Evolutionary conservation across 2,329 filamentous ascomycete genomes (phyloP).

Genomic region (Truncatella angustata): DNA sequence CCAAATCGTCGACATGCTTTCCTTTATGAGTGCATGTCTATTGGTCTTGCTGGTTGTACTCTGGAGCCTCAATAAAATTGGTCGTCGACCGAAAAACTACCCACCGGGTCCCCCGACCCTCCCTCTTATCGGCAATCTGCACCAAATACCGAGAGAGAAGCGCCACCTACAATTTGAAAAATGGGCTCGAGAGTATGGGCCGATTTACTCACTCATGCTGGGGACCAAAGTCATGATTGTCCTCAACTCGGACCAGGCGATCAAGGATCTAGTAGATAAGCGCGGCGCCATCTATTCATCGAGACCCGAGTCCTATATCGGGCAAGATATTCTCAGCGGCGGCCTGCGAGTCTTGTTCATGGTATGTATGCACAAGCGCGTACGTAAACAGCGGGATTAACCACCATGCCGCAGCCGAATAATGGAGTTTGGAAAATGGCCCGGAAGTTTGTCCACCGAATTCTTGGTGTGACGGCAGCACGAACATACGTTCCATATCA

Average conservation of each 20-base stretch:
- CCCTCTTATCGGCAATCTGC: not conserved
- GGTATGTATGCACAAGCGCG: slow-evolving; percentile 7
- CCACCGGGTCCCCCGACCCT: not conserved
- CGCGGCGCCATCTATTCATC: slow-evolving; percentile 47
- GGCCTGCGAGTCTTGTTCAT: slow-evolving; percentile 16
- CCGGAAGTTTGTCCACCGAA: slow-evolving; percentile 38
- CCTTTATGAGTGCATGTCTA: too few relatives aligned
- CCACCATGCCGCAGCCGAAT: slow-evolving; percentile 22
- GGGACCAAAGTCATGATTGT: slow-evolving; percentile 48
- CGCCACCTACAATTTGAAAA: not conserved
- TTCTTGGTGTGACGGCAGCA: slow-evolving; percentile 45
- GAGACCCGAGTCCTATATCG: slow-evolving; percentile 39
- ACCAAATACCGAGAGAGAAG: not conserved
- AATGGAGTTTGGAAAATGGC: slow-evolving; percentile 32
- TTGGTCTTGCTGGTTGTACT: too few relatives aligned
- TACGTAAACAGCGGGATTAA: not conserved
- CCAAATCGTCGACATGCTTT: too few relatives aligned
- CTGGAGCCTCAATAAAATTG: too few relatives aligned
- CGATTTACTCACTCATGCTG: slow-evolving; percentile 49
- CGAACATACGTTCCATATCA: slow-evolving; percentile 53
- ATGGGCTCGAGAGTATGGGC: slow-evolving; percentile 16
- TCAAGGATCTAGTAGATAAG: slow-evolving; percentile 53
- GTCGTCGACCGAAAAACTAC: not conserved
- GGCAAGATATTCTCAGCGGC: slow-evolving; percentile 28
- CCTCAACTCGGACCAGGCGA: slow-evolving; percentile 38